Conservation (phyloP, 2,329 filamentous ascomycete genomes). For the Monosporascus cannonballus region DNA sequence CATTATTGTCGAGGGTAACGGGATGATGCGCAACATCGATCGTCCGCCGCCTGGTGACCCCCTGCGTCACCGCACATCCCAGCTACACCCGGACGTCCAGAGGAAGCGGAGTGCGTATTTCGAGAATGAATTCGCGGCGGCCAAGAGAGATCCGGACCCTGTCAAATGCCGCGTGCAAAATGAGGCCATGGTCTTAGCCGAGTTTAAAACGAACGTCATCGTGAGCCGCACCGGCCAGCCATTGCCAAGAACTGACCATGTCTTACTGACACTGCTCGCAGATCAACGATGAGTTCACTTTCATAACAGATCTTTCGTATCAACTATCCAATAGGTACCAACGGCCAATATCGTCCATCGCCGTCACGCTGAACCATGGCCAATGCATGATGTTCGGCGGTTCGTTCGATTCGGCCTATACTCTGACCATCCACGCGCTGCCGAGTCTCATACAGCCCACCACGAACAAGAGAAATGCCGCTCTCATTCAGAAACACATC, state of each 20-base stretch:
- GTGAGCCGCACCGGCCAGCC: conserved; percentile 34
- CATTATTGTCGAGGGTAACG: conserved; percentile 30
- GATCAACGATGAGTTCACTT: conserved; percentile 69
- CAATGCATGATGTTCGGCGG: conserved; percentile 69
- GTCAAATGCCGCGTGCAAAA: conserved; percentile 41
- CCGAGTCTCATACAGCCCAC: conserved; percentile 62
- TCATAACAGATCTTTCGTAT: conserved; percentile 68
- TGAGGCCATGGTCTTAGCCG: conserved; percentile 55
- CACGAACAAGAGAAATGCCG: conserved; percentile 75
- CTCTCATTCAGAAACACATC: conserved; percentile 71
- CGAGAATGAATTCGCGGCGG: conserved; percentile 36
- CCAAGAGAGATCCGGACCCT: conserved; percentile 25
- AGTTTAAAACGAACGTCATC: conserved; percentile 58
- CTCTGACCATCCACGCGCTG: conserved; percentile 66
- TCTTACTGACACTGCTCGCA: conserved; percentile 26
- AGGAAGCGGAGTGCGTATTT: conserved; percentile 38
- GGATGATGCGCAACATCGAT: conserved; percentile 32
- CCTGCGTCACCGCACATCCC: conserved; percentile 23
- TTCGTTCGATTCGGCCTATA: conserved; percentile 73
- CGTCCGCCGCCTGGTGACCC: conserved; percentile 34
- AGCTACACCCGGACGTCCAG: conserved; percentile 25
- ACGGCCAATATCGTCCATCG: conserved; percentile 65
- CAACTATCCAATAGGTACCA: conserved; percentile 71
- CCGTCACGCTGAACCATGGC: conserved; percentile 71
- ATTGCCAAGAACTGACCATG: background rate